Conservation (phyloP, 2,329 filamentous ascomycete species). For the Xylaria arbuscula region DNA sequence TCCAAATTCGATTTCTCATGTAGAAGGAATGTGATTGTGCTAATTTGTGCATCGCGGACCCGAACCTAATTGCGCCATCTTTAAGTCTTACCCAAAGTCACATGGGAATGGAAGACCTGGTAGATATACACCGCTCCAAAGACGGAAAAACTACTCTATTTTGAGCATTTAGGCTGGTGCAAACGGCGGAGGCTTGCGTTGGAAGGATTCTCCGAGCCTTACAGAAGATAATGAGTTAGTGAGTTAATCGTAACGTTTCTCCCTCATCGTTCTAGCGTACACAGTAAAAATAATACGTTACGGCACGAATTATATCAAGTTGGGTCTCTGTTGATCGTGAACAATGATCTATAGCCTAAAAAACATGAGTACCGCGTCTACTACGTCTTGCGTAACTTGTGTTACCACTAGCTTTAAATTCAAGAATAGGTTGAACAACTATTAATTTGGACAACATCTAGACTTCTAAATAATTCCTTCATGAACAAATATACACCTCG, state of each 20-base stretch:
- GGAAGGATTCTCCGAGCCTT: slow-evolving; percentile 25
- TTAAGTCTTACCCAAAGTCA: background rate
- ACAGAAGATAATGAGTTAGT: background rate
- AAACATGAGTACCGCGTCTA: background rate
- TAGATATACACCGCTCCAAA: slow-evolving; percentile 20
- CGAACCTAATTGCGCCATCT: background rate
- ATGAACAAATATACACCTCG: background rate
- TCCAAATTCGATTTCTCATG: slow-evolving; percentile 15
- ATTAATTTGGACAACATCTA: background rate
- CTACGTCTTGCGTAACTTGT: background rate
- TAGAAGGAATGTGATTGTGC: slow-evolving; percentile 25
- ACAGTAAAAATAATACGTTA: background rate
- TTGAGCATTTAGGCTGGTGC: background rate
- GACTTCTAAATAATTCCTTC: background rate
- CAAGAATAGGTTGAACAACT: background rate
- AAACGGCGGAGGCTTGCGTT: slow-evolving; percentile 23
- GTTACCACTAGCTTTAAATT: background rate
- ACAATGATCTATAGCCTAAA: background rate
- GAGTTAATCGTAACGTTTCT: background rate
- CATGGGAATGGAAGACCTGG: background rate
- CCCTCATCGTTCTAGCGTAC: background rate
- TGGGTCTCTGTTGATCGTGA: background rate
- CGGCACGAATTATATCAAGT: background rate
- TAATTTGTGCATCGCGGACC: background rate
- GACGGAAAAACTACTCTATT: background rate